Evolutionary conservation across 208 protist genomes (phyloP).

Genomic region (Endotrypanum monterogeii): DNA sequence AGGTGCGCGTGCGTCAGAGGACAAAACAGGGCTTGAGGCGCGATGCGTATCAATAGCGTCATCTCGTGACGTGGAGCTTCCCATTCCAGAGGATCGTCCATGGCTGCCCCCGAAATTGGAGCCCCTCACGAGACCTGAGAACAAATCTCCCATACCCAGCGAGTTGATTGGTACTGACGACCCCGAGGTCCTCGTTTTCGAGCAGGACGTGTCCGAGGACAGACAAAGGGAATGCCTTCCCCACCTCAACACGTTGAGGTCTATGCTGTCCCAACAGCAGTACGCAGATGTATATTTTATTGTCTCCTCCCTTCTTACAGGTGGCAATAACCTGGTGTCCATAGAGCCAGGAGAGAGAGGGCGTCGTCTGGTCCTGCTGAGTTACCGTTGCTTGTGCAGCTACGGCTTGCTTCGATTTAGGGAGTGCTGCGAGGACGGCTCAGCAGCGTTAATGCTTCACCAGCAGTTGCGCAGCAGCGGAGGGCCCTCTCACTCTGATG

Average conservation of each 20-base stretch:
- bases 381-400: constrained; percentile 57
- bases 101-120: not conserved
- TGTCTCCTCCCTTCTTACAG: constrained; percentile 12
- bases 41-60: not conserved
- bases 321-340: not conserved
- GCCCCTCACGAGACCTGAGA: not conserved
- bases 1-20: not conserved
- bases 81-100: not conserved
- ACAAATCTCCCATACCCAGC: not conserved
- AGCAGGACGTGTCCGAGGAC: not conserved
- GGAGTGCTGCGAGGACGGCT: constrained; percentile 73
- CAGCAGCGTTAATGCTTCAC: constrained; percentile 17
- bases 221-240: not conserved
- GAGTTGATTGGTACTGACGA: not conserved
- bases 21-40: not conserved
- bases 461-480: not conserved
- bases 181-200: not conserved
- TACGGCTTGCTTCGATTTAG: constrained; percentile 71
- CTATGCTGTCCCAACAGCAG: constrained; percentile 16
- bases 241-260: not conserved
- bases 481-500: not conserved
- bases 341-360: not conserved
- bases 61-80: not conserved
- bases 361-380: constrained; percentile 19
- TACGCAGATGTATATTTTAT: constrained; percentile 38